Evolutionary conservation across 83 land plant genomes (phyloP), one percentile per base, ranked within the genome.

Genomic region (Diphasiastrum complanatum): DNA sequence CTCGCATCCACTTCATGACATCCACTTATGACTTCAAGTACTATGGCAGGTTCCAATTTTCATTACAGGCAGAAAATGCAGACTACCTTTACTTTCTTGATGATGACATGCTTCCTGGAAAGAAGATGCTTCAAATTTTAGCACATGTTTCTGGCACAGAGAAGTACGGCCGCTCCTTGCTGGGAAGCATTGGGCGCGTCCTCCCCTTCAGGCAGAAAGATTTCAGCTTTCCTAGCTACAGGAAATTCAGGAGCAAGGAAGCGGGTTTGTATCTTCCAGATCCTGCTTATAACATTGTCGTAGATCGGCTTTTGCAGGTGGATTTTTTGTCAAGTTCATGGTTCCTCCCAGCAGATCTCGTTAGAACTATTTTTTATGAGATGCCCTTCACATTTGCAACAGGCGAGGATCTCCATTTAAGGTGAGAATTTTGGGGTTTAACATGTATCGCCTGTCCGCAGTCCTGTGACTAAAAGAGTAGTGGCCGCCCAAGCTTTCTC

Each of bases 21-120:
- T 60, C 63, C 20, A 37, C 63, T 35, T 60, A 60, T 38, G 52
- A 60, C 52, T 60, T 60, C 52, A 60, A 60, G 63, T 60, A 60
- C 63, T 60, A 30, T 38, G 63, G 63, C 12, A 35, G 63, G 23
- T 60, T 60, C 52, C 63, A 60, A 26, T 19, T 60, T 20, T n/a
- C 63, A 14, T 2, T 60, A 14, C 63, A 60, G 36, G 63, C 63
- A 12, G 53, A 60, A 19, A 53, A 29, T 1, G 27, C 52, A 0
- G 52, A 60, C 63, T 60, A 14, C 40, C 55, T 60, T 14, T 60
- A 60, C 24, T 11, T 60, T 19, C 52, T 60, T 53, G 63, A 60
- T 38, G 63, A 60, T 38, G 63, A 60, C 2, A 60, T 60, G 63
- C 36, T 60, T 11, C 63, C 63, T 5, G 63, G 63, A 12, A 35